Conservation (phyloP, 2,329 filamentous ascomycete species). For the Exophiala aquamarina region DNA sequence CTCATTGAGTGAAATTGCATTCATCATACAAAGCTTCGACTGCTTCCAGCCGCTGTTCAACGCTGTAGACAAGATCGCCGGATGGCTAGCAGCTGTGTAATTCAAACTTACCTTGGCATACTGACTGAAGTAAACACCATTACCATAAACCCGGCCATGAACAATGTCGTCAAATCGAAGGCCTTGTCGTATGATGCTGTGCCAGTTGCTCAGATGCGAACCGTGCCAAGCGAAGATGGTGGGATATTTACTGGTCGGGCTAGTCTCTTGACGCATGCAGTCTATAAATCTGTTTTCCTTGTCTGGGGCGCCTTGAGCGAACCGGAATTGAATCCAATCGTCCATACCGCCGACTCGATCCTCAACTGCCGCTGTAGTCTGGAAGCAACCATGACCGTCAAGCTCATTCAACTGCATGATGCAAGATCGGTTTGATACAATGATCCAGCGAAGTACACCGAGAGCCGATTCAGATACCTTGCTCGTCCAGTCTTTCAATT, state of each 20-base stretch:
- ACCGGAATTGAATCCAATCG: conserved; percentile 76
- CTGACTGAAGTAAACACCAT: conserved; percentile 79
- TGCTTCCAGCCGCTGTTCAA: conserved; percentile 58
- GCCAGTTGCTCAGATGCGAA: conserved; percentile 76
- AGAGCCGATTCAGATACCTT: conserved; percentile 65
- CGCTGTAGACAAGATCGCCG: conserved; percentile 15
- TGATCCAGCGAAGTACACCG: conserved; percentile 77
- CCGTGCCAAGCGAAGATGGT: conserved; percentile 89
- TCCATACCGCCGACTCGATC: conserved; percentile 64
- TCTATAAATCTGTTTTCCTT: conserved; percentile 75
- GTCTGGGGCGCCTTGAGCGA: conserved; percentile 84
- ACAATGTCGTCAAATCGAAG: conserved; percentile 65
- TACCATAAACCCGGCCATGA: conserved; percentile 70
- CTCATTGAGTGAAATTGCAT: conserved; percentile 75
- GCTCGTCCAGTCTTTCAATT: conserved; percentile 55
- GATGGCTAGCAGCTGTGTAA: conserved; percentile 43
- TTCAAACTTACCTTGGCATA: conserved; percentile 55
- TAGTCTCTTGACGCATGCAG: conserved; percentile 56
- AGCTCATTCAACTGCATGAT: conserved; percentile 70
- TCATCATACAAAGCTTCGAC: conserved; percentile 61
- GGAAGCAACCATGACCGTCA: conserved; percentile 16
- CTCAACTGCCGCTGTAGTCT: conserved; percentile 23
- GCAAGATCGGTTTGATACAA: conserved; percentile 84
- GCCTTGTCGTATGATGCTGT: conserved; percentile 81
- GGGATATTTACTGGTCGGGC: conserved; percentile 50